phyloP scores from a whole-genome alignment of 257 asterid genomes.

The Forsythia viridissima region DNA sequence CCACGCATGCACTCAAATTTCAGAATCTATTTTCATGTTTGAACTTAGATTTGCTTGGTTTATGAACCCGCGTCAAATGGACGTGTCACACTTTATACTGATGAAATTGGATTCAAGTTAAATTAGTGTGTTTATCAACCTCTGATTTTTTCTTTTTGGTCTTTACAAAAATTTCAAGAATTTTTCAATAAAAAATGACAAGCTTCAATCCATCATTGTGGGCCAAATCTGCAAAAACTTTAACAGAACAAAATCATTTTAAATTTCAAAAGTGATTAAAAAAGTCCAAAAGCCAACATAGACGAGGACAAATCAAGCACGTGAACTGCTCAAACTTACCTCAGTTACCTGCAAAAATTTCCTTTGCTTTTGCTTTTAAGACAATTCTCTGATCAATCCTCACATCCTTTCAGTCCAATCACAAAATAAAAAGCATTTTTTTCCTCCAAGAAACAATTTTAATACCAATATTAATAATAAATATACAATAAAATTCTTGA shows the following conservation, averaged over 20 bases:
- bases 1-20: no score
- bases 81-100: neutral
- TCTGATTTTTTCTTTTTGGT: no score
- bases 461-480: neutral
- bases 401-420: slow-evolving; percentile 73
- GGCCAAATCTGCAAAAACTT: slow-evolving; percentile 34
- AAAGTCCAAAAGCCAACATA: slow-evolving; percentile 49
- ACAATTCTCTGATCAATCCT: slow-evolving; percentile 51
- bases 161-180: no score
- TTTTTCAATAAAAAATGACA: neutral
- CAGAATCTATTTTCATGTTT: no score
- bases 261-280: slow-evolving; percentile 20
- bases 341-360: slow-evolving; percentile 39
- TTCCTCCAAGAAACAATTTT: slow-evolving; percentile 28
- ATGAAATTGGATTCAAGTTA: neutral
- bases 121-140: no score
- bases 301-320: slow-evolving; percentile 78
- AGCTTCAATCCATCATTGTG: slow-evolving; percentile 3
- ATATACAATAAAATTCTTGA: neutral
- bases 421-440: slow-evolving; percentile 37
- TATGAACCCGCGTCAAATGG: no score
- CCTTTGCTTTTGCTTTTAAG: slow-evolving; percentile 32
- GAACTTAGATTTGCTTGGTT: no score
- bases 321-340: slow-evolving; percentile 73
- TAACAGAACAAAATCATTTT: slow-evolving; percentile 43